phyloP scores from a whole-genome alignment of 1,284 basidiomycete species.

The Ustilago xerochloae region DNA sequence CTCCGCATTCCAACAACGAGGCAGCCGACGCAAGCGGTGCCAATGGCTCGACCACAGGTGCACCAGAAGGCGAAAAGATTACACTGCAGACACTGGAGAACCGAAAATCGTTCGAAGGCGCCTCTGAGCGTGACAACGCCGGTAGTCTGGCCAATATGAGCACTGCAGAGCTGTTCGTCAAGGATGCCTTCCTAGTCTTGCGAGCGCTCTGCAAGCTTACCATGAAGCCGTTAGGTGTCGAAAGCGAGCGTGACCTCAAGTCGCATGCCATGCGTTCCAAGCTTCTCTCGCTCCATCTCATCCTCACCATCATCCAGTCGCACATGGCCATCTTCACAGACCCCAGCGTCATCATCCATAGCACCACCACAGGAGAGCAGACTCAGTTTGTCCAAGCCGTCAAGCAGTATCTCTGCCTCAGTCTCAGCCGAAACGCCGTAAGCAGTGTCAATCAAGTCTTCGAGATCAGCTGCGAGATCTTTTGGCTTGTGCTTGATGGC shows the following conservation, averaged over 20 bases:
- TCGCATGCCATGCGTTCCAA: conserved; percentile 68
- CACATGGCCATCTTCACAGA: conserved; percentile 66
- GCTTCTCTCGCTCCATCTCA: conserved; percentile 64
- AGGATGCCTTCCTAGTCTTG: conserved; percentile 67
- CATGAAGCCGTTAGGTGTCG: conserved; percentile 65
- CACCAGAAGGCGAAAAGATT: conserved; percentile 47
- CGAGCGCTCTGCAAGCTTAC: conserved; percentile 67
- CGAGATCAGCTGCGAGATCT: conserved; percentile 97
- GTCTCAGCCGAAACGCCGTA: conserved; percentile 92
- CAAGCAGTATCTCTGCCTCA: conserved; percentile 78
- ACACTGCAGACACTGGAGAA: conserved; percentile 62
- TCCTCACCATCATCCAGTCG: conserved; percentile 61
- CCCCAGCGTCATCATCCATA: conserved; percentile 62
- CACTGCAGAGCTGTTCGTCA: conserved; percentile 65
- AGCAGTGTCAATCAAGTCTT: conserved; percentile 96
- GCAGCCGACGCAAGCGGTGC: conserved; percentile 12
- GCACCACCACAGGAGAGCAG: conserved; percentile 65
- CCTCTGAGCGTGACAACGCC: conserved; percentile 58
- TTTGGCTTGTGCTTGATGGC: conserved; percentile 92
- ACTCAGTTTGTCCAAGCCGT: conserved; percentile 67
- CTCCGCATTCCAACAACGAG: conserved; percentile 1
- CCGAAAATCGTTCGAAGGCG: conserved; percentile 64
- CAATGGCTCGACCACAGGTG: conserved; percentile 2
- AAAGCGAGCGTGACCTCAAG: conserved; percentile 66
- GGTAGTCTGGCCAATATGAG: conserved; percentile 54